Evolutionary conservation across 2,329 filamentous ascomycete species (phyloP), one percentile per base, ranked within the genome.

Genomic region (Alternaria brassicicola): DNA sequence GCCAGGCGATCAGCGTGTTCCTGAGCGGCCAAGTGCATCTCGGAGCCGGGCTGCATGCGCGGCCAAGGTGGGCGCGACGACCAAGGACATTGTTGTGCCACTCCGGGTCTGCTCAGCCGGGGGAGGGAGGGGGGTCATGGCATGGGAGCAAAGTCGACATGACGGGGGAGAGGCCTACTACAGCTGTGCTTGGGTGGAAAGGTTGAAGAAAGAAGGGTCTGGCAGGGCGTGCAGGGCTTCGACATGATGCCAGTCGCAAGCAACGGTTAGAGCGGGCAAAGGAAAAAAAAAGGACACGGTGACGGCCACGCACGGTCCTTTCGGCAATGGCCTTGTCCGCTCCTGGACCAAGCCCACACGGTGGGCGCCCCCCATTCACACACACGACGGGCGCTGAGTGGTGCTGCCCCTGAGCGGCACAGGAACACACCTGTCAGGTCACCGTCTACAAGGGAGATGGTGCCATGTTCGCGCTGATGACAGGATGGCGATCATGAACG

Each of bases 401-500:
- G 62, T 46, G 47, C 38, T 45, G 53, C 61, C 63, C 63, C 63
- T 66, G 63, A 64, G 26, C 35, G 48, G 55, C 57, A 50, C 51
- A 45, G 26, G 42, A 55, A 46, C 47, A 46, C 47, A 45, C 31
- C 47, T 52, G 54, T 43, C 54, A 45, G 31, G 54, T 38, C 39
- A 42, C 47, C 21, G 42, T 49, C 54, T 28, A 53, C 33, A 57
- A 25, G 15, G 53, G 62, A 52, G 25, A 33, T 47, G 52, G 52
- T 39, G 36, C n/a, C 46, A 19, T 30, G 51, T 23, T 36, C 23
- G 43, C 52, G n/a, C 35, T 66, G 65, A 69, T 68, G 65, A 67
- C 64, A 63, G 66, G 65, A 62, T 45, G 62, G 48, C 43, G 58
- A 65, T 67, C 55, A 45, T 25, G 50, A 56, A 30, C 28, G 56